A percentile compares a stretch with the other conserved stretches of the same genome.
phyloP scores from a whole-genome alignment of 495 filamentous ascomycete species.

The Chaetomidium leptoderma region DNA sequence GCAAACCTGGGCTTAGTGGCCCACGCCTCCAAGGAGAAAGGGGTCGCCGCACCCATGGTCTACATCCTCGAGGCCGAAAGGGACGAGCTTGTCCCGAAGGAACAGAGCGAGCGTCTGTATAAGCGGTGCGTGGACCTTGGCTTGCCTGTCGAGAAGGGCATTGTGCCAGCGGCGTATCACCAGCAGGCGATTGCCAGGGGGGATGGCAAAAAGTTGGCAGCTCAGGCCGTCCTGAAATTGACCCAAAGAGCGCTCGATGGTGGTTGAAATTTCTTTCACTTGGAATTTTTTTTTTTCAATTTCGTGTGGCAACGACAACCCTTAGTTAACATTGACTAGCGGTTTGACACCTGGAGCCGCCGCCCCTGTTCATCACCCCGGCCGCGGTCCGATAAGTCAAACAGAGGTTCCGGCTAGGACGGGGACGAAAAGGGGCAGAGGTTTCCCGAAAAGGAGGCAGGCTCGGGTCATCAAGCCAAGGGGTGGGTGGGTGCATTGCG shows the following conservation, averaged over 20 bases:
- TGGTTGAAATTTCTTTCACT: slow-evolving; percentile 4
- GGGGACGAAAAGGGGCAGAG: neutral
- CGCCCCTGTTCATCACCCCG: slow-evolving; percentile 18
- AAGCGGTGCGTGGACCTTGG: slow-evolving; percentile 40
- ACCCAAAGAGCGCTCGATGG: slow-evolving; percentile 17
- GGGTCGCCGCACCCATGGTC: slow-evolving; percentile 35
- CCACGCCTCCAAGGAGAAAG: slow-evolving; percentile 18
- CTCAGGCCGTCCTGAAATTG: slow-evolving; percentile 31
- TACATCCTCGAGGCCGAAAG: slow-evolving; percentile 58
- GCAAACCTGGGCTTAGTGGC: slow-evolving; percentile 39
- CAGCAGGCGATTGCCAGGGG: slow-evolving; percentile 43
- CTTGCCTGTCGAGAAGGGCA: slow-evolving; percentile 36
- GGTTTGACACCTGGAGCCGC: slow-evolving; percentile 4
- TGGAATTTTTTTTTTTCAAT: slow-evolving; percentile 1
- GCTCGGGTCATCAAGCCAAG: slow-evolving; percentile 1
- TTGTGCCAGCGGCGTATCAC: slow-evolving; percentile 41
- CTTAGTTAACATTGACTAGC: neutral
- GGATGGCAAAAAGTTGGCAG: slow-evolving; percentile 40
- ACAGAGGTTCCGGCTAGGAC: neutral
- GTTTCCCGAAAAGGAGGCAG: neutral
- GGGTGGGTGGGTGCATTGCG: neutral
- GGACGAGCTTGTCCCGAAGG: slow-evolving; percentile 64
- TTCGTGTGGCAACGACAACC: slow-evolving; percentile 4
- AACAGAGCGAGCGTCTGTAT: slow-evolving; percentile 50
- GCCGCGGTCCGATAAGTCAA: slow-evolving; percentile 15